Percentiles rank a stretch among this genome's conserved stretches.
These are phyloP conservation scores for Ploettnerulaceae sp. DNA, from an alignment of 2,329 filamentous ascomycete genomes.

Conservation along the genomic window DNA sequence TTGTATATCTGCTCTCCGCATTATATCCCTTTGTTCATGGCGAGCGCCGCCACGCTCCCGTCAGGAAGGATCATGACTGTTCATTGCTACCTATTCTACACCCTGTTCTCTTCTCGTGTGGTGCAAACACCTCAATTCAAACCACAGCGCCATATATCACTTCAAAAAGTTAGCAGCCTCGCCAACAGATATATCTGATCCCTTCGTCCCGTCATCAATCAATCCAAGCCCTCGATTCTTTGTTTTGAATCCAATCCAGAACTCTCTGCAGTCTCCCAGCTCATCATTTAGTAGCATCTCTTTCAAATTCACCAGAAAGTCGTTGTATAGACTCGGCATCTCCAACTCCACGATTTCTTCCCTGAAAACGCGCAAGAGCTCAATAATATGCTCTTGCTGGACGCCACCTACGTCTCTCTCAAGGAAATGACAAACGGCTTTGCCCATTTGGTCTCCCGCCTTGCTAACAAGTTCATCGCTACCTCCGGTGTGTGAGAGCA, in stretches of 20 bases:
- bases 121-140: neutral
- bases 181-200: constrained; percentile 63
- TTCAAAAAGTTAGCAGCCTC: constrained; percentile 54
- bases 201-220: constrained; percentile 59
- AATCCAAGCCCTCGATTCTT: constrained; percentile 58
- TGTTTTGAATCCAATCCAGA: constrained; percentile 72
- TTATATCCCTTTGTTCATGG: too few relatives aligned
- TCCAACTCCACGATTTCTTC: constrained; percentile 72
- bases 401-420: constrained; percentile 68
- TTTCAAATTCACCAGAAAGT: constrained; percentile 68
- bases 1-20: too few relatives aligned
- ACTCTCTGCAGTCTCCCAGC: constrained; percentile 62
- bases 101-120: neutral
- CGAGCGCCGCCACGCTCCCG: too few relatives aligned
- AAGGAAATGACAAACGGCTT: constrained; percentile 65
- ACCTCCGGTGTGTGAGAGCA: constrained; percentile 55
- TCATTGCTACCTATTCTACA: neutral
- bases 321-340: constrained; percentile 71
- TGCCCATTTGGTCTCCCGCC: constrained; percentile 68
- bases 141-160: neutral
- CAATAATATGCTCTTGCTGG: constrained; percentile 69
- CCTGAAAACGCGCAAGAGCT: constrained; percentile 65
- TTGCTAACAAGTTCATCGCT: constrained; percentile 55
- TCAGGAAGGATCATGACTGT: neutral
- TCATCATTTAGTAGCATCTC: constrained; percentile 61